Conservation (phyloP, 177 flowering plant genomes). For the Telopea speciosissima region DNA sequence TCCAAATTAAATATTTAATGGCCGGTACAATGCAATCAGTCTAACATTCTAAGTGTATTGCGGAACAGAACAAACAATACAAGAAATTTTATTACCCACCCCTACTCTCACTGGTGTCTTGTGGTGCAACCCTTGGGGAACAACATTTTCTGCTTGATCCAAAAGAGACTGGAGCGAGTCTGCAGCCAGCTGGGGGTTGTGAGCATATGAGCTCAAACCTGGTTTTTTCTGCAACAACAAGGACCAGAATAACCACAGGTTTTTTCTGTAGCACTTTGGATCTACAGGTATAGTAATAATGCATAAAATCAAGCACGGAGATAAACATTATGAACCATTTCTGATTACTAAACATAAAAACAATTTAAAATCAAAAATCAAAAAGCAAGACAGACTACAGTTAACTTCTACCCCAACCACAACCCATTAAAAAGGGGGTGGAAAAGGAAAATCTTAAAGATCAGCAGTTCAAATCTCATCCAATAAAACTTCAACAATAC, state of each 20-base stretch:
- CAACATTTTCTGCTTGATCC: constrained; percentile 55
- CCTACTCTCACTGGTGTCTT: constrained; percentile 89
- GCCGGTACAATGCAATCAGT: neutral
- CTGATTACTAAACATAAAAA: no score
- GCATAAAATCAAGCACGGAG: no score
- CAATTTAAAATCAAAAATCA: no score
- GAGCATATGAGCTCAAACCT: constrained; percentile 78
- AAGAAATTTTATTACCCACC: constrained; percentile 33
- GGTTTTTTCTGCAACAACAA: constrained; percentile 49
- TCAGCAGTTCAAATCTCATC: neutral
- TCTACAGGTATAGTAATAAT: no score
- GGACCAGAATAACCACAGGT: neutral
- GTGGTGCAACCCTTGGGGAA: constrained; percentile 52
- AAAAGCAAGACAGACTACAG: neutral
- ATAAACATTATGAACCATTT: no score
- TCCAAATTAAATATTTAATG: neutral
- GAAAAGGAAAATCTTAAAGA: neutral
- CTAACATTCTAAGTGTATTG: no score
- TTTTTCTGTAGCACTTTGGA: no score
- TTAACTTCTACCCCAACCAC: no score
- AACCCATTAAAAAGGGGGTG: neutral
- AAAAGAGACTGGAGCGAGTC: constrained; percentile 55
- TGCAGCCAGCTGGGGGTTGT: constrained; percentile 61
- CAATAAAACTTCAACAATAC: neutral
- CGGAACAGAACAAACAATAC: neutral